Conservation (phyloP, 75 land plant species). For the Pinus taeda region DNA sequence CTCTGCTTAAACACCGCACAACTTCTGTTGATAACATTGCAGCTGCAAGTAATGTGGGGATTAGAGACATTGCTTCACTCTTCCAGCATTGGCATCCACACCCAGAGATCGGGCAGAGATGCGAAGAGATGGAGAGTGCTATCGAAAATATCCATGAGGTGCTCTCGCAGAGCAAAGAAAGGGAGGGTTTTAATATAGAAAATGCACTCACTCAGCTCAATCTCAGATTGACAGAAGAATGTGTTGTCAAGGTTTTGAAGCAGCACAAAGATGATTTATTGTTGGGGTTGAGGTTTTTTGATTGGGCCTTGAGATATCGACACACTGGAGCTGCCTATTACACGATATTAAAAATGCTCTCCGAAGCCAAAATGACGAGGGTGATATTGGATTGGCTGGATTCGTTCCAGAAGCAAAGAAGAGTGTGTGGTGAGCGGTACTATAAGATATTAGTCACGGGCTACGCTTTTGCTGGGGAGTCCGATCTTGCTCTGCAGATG, state of each 20-base stretch:
- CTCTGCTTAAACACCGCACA: neutral
- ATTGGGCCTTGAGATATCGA: constrained; percentile 68
- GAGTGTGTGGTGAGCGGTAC: constrained; percentile 11
- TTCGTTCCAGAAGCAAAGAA: neutral
- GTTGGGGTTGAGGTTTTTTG: constrained; percentile 54
- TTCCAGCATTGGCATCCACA: constrained; percentile 10
- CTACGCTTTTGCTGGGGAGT: constrained; percentile 43
- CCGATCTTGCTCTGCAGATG: constrained; percentile 33
- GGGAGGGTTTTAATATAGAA: constrained; percentile 19
- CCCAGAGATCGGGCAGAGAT: neutral
- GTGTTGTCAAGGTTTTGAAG: constrained; percentile 32
- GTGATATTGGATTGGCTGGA: constrained; percentile 37
- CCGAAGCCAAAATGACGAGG: constrained; percentile 14
- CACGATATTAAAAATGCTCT: constrained; percentile 45
- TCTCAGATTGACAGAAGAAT: constrained; percentile 29
- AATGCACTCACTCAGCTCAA: constrained; percentile 27
- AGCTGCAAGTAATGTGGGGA: neutral
- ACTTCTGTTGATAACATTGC: neutral
- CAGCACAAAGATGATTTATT: constrained; percentile 18
- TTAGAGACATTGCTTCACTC: constrained; percentile 3
- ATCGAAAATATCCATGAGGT: constrained; percentile 10
- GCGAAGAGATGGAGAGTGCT: neutral
- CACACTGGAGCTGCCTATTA: constrained; percentile 57
- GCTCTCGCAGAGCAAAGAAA: neutral
- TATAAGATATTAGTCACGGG: constrained; percentile 46